Base-by-base conservation (phyloP, 768 basidiomycete species). In the Xerocomus spinulosus region DNA sequence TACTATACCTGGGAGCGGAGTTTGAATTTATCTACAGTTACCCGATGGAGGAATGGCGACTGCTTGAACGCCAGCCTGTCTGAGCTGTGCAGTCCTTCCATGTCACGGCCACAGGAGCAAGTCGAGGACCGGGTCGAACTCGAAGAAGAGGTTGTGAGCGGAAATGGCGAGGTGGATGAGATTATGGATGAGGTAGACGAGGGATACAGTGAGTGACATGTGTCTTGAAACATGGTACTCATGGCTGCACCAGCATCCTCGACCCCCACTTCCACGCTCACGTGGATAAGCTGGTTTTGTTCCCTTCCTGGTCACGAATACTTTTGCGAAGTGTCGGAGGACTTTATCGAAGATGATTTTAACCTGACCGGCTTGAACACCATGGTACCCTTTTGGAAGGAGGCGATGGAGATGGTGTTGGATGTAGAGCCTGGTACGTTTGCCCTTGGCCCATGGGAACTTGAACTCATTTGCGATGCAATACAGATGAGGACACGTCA, bases 261-360 rank as follows among this genome's bases (percentile, higher is more conserved):
- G 23, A 92, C 89, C 3, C 90, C 89, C 24, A 92, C 90, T 51
- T 92, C 89, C 45, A 90, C 89, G 28, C 74, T 94, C 51, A 95
- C 92, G 48, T 95, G 92, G 92, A 94, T 94, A 62, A 88, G 83
- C 61, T 93, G 92, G 92, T 95, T 93, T 72, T 94, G 92, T 67
- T 91, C 91, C 33, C 73, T 95, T 42, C 92, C 92, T 10, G 90
- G 90, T 35, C 94, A 97, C 68, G 94, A 97, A 70, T 97, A 96
- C 74, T 97, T 96, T 66, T 94, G 92, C 69, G 94, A 96, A 72
- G 94, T 97, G 39, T 85, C 91, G 49, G 94, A 96, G 65, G 96
- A 99, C 66, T 99, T 98, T 69, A 98, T 99, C 67, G 92, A 98
- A 67, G 96, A 99, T 70, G 92, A 98, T 64, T 99, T 99, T 74